phyloP scores from a whole-genome alignment of 805 yeast species.

The Candida krabiensis region DNA sequence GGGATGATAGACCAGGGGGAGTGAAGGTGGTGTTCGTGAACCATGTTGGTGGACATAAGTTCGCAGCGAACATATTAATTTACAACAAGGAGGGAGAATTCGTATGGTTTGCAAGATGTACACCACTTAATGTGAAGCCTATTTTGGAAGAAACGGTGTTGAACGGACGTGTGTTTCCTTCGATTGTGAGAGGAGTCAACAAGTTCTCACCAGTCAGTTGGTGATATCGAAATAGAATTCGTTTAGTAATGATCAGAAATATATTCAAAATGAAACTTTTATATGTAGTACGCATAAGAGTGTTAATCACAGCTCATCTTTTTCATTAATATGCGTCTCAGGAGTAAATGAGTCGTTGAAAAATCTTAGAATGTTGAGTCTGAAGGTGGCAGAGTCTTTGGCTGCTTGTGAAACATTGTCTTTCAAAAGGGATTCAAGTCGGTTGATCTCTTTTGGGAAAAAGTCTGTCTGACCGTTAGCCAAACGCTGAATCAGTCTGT shows the following conservation, averaged over 20 bases:
- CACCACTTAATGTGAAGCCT: conserved; percentile 72
- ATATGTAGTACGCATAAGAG: no score
- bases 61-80: conserved; percentile 82
- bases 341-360: conserved; percentile 24
- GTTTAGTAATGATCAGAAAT: no score
- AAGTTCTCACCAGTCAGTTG: conserved; percentile 54
- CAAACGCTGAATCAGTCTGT: conserved; percentile 44
- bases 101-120: conserved; percentile 85
- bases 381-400: conserved; percentile 50
- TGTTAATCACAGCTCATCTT: conserved; percentile 12
- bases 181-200: conserved; percentile 60
- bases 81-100: conserved; percentile 72
- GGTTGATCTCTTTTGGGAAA: conserved; percentile 43
- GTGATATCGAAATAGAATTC: no score
- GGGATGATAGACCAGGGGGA: conserved; percentile 76
- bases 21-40: conserved; percentile 68
- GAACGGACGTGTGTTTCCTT: conserved; percentile 68
- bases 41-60: conserved; percentile 97
- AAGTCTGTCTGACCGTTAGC: conserved; percentile 44
- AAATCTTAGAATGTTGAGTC: conserved; percentile 49
- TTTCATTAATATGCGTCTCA: conserved; percentile 16
- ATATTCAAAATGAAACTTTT: no score
- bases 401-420: conserved; percentile 41
- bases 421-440: conserved; percentile 45
- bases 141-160: conserved; percentile 76